Conservation (phyloP, 2,329 filamentous ascomycete genomes). For the Chaetomiaceae sp. region DNA sequence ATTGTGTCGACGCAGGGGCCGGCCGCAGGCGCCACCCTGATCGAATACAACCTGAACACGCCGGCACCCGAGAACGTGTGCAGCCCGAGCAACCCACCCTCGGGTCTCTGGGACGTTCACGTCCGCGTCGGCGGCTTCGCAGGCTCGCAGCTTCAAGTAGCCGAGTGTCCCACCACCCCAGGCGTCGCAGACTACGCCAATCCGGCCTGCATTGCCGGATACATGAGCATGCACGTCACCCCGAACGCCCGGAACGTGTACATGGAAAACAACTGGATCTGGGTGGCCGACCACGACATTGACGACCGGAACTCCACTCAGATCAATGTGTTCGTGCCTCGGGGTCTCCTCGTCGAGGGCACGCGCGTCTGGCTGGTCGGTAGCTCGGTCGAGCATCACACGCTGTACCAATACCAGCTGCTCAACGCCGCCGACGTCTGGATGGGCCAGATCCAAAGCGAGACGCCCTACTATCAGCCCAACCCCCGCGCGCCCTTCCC, state of each 20-base stretch:
- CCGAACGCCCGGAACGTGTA: constrained; percentile 32
- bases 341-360: constrained; percentile 44
- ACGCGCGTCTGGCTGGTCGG: constrained; percentile 55
- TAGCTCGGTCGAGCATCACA: constrained; percentile 59
- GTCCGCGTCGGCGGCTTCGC: constrained; percentile 66
- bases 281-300: constrained; percentile 47
- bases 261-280: constrained; percentile 46
- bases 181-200: constrained; percentile 21
- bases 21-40: constrained; percentile 60
- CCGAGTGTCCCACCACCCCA: constrained; percentile 56
- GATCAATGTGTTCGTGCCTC: constrained; percentile 44
- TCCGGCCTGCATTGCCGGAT: constrained; percentile 32
- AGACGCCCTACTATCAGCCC: constrained; percentile 67
- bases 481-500: constrained; percentile 53
- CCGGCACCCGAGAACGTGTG: constrained; percentile 21
- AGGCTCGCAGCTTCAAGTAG: constrained; percentile 61
- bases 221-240: constrained; percentile 39
- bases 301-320: constrained; percentile 39
- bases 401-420: constrained; percentile 65
- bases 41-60: constrained; percentile 65
- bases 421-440: constrained; percentile 54
- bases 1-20: constrained; percentile 63
- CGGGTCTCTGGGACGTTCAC: constrained; percentile 69
- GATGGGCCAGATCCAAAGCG: constrained; percentile 60
- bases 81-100: constrained; percentile 28